Evolutionary conservation across 2,329 filamentous ascomycete genomes (phyloP).

Genomic region (Dothideomycetes sp.): DNA sequence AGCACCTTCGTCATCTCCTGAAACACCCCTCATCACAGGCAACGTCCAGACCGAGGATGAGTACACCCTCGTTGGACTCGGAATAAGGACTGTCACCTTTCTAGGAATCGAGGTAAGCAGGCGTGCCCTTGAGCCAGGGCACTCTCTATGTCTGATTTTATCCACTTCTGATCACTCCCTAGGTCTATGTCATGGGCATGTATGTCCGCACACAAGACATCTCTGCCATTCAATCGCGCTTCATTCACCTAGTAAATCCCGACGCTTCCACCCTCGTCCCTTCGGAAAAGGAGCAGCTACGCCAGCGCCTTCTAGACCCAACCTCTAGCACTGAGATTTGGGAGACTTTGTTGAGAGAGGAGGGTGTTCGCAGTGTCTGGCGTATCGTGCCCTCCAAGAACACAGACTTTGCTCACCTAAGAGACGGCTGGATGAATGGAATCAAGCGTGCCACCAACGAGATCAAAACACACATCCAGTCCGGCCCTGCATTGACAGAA

Average conservation of each 20-base stretch:
- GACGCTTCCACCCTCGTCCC: slow-evolving; percentile 74
- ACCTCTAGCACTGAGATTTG: slow-evolving; percentile 61
- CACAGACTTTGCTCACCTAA: slow-evolving; percentile 86
- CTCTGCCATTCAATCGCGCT: slow-evolving; percentile 62
- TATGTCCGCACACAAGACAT: slow-evolving; percentile 83
- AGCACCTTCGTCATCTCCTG: slow-evolving; percentile 14
- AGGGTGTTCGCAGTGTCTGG: slow-evolving; percentile 64
- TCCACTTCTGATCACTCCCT: no score
- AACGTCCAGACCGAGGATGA: slow-evolving; percentile 42
- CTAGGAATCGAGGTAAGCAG: slow-evolving; percentile 49
- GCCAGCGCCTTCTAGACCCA: slow-evolving; percentile 57
- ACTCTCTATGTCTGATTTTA: no score
- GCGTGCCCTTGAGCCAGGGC: background rate
- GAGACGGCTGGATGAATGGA: slow-evolving; percentile 81
- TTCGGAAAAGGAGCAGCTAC: slow-evolving; percentile 66
- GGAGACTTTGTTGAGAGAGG: slow-evolving; percentile 55
- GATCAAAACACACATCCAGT: slow-evolving; percentile 3
- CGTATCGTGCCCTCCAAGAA: slow-evolving; percentile 83
- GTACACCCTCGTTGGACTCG: slow-evolving; percentile 81
- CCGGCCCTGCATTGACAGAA: slow-evolving; percentile 26
- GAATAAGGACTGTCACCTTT: slow-evolving; percentile 83
- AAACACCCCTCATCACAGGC: slow-evolving; percentile 20
- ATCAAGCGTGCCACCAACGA: slow-evolving; percentile 60
- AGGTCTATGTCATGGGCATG: slow-evolving; percentile 90
- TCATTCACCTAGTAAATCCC: slow-evolving; percentile 66